phyloP scores from a whole-genome alignment of 2,329 filamentous ascomycete species.

The Colletotrichum truncatum region DNA sequence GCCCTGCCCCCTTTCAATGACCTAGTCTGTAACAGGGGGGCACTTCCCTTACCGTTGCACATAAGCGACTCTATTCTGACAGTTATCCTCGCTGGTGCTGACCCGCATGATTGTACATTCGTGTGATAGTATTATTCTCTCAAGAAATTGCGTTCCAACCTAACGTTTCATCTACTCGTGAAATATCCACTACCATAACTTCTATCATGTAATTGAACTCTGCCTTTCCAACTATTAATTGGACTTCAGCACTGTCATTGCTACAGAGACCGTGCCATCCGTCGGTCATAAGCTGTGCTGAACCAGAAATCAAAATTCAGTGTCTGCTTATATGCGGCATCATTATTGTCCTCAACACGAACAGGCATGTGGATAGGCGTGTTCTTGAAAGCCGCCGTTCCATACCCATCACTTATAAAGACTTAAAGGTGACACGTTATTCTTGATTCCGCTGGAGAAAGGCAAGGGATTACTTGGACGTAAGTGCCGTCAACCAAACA shows the following conservation, averaged over 20 bases:
- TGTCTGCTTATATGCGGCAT: too few species aligned
- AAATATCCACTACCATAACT: background rate
- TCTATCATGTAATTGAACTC: background rate
- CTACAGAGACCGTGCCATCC: too few species aligned
- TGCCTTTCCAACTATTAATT: too few species aligned
- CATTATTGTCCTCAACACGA: too few species aligned
- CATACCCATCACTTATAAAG: too few species aligned
- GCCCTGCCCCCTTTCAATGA: background rate
- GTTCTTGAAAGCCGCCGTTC: too few species aligned
- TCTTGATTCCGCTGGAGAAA: background rate
- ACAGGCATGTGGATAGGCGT: too few species aligned
- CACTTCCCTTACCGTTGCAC: background rate
- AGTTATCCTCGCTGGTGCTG: background rate
- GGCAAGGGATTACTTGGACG: background rate
- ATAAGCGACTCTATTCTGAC: background rate
- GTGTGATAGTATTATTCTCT: too few species aligned
- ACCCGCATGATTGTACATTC: background rate
- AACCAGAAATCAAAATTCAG: too few species aligned
- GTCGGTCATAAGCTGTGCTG: too few species aligned
- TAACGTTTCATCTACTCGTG: background rate
- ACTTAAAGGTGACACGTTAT: background rate
- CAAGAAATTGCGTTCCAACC: background rate
- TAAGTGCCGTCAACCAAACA: constrained; percentile 66
- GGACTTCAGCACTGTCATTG: too few species aligned
- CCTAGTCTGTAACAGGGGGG: constrained; percentile 1